Evolutionary conservation across 805 yeast genomes (phyloP).

Genomic region (Kuraishia cidri): DNA sequence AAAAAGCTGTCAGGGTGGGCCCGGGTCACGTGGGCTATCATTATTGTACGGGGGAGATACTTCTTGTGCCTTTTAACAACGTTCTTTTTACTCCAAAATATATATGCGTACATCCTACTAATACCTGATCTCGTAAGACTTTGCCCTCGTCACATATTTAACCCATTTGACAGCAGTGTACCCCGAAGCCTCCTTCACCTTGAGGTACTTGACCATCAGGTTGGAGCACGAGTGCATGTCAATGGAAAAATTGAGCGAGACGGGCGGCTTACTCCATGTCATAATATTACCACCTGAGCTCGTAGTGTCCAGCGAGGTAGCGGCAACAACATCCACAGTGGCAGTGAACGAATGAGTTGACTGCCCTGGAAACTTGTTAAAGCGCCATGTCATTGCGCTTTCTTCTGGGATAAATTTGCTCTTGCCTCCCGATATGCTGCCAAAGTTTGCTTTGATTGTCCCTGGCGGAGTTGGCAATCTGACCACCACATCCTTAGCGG

Average conservation of each 20-base stretch:
- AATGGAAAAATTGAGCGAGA: constrained; percentile 57
- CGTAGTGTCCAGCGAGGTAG: constrained; percentile 6
- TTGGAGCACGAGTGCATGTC: constrained; percentile 77
- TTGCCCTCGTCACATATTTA: constrained; percentile 66
- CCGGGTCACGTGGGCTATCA: too few relatives aligned
- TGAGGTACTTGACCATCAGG: constrained; percentile 60
- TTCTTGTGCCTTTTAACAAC: too few relatives aligned
- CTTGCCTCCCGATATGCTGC: constrained; percentile 47
- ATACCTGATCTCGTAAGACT: constrained; percentile 74
- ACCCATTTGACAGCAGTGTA: constrained; percentile 85
- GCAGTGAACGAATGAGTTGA: constrained; percentile 43
- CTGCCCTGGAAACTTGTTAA: constrained; percentile 59
- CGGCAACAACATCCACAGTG: constrained; percentile 37
- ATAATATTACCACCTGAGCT: background rate
- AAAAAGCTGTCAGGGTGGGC: background rate
- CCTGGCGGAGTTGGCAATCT: constrained; percentile 64
- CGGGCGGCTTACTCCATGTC: constrained; percentile 73
- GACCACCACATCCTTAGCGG: constrained; percentile 56
- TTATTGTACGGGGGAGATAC: too few relatives aligned
- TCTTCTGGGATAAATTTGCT: constrained; percentile 62
- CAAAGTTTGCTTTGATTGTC: constrained; percentile 36
- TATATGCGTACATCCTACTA: too few relatives aligned
- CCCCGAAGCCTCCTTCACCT: constrained; percentile 47
- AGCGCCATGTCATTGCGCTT: constrained; percentile 58
- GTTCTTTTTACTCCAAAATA: too few relatives aligned